These are phyloP conservation scores for Cladorrhinum sp. DNA, from an alignment of 2,329 filamentous ascomycete species.

Conservation along the genomic window DNA sequence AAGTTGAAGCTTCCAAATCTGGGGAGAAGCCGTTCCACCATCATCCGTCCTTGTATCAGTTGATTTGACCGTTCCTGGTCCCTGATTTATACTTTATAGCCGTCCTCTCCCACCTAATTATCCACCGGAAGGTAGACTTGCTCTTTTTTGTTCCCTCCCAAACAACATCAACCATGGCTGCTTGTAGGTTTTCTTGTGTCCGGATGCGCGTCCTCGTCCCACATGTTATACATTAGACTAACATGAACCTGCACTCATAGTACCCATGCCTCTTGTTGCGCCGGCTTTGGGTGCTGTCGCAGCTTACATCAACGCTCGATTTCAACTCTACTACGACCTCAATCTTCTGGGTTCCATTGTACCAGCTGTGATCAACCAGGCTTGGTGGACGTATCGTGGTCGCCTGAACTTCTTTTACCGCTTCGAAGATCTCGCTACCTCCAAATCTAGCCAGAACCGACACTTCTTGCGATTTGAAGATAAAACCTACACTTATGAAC, in stretches of 20 bases:
- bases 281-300: constrained; percentile 63
- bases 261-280: constrained; percentile 52
- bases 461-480: constrained; percentile 68
- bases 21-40: neutral
- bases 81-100: neutral
- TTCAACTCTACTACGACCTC: constrained; percentile 64
- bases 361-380: constrained; percentile 42
- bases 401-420: constrained; percentile 70
- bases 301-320: constrained; percentile 77
- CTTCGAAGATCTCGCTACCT: constrained; percentile 64
- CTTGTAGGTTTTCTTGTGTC: constrained; percentile 17
- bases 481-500: constrained; percentile 67
- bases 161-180: constrained; percentile 15
- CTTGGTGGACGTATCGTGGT: constrained; percentile 53
- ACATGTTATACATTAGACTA: neutral
- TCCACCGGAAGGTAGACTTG: neutral
- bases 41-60: neutral
- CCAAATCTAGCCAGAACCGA: constrained; percentile 48
- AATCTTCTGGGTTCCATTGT: constrained; percentile 55
- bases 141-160: neutral
- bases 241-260: constrained; percentile 31
- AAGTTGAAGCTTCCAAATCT: neutral
- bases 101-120: neutral
- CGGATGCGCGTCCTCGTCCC: neutral
- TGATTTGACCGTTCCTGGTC: neutral